Percentiles rank a stretch among this genome's conserved stretches.
phyloP scores from a whole-genome alignment of 257 asterid species.

The Solanum infundibuliforme region DNA sequence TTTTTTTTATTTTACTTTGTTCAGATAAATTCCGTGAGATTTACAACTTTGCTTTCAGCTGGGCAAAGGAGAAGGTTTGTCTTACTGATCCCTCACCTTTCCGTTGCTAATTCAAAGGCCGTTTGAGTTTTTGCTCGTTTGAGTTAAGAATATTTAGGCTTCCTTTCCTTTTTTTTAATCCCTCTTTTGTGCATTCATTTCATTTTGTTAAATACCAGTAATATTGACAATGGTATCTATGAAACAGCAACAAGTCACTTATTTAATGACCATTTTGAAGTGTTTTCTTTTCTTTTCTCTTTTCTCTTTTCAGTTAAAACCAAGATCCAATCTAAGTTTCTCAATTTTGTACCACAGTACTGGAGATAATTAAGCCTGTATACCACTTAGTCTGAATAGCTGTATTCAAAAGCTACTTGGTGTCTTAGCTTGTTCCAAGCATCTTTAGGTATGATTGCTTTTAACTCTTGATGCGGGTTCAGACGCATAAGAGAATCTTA shows the following conservation, averaged over 20 bases:
- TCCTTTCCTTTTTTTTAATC: background rate
- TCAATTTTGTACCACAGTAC: background rate
- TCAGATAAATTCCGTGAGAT: slow-evolving; percentile 87
- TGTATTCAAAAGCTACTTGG: background rate
- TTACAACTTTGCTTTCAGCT: slow-evolving; percentile 92
- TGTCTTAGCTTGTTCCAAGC: background rate
- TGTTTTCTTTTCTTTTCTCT: background rate
- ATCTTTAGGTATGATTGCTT: background rate
- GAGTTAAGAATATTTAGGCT: background rate
- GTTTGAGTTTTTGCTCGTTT: background rate
- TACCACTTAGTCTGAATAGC: background rate
- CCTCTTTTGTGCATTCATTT: background rate
- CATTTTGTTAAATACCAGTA: background rate
- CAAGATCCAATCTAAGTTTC: background rate
- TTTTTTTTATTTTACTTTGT: background rate
- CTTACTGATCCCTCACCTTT: background rate
- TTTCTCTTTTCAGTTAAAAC: background rate
- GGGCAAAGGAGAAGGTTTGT: slow-evolving; percentile 98
- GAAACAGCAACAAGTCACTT: background rate
- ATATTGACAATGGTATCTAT: background rate
- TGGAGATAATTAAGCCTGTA: background rate
- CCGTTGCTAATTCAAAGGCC: background rate
- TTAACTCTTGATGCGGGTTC: background rate
- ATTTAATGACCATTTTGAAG: background rate
- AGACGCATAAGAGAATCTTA: background rate